Percentiles rank a stretch among this genome's conserved stretches.
Conservation (phyloP, 139 green algal genomes). For the Volvox reticuliferus region DNA sequence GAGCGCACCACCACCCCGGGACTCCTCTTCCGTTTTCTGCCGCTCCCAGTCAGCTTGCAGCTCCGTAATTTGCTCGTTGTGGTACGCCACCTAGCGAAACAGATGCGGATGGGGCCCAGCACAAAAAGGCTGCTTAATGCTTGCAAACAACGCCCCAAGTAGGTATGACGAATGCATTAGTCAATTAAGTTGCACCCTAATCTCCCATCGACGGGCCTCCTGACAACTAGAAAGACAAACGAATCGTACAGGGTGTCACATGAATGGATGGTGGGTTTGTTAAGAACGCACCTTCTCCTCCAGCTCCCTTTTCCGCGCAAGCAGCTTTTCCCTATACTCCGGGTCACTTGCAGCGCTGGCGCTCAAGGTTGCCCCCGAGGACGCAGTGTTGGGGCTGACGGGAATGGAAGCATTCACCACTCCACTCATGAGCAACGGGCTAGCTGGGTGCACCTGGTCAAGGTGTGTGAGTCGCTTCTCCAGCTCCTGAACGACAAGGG, state of each 20-base stretch:
- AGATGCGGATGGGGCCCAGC: neutral
- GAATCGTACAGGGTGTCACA: no score
- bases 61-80: conserved; percentile 62
- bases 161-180: no score
- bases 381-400: neutral
- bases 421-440: conserved; percentile 52
- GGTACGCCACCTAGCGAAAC: conserved; percentile 35
- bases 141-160: no score
- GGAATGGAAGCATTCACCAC: neutral
- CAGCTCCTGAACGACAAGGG: conserved; percentile 53
- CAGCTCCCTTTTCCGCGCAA: conserved; percentile 56
- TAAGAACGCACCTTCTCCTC: conserved; percentile 47
- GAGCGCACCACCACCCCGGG: conserved; percentile 65
- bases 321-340: conserved; percentile 54
- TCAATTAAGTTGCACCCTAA: no score
- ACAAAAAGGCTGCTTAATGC: no score
- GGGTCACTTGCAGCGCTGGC: neutral
- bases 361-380: neutral
- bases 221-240: no score
- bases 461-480: conserved; percentile 74
- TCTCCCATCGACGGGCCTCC: no score
- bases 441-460: conserved; percentile 60
- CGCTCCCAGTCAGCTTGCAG: conserved; percentile 76
- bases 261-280: no score
- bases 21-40: conserved; percentile 81